phyloP scores from a whole-genome alignment of 306 rosid genomes.

The Acacia melanoxylon region DNA sequence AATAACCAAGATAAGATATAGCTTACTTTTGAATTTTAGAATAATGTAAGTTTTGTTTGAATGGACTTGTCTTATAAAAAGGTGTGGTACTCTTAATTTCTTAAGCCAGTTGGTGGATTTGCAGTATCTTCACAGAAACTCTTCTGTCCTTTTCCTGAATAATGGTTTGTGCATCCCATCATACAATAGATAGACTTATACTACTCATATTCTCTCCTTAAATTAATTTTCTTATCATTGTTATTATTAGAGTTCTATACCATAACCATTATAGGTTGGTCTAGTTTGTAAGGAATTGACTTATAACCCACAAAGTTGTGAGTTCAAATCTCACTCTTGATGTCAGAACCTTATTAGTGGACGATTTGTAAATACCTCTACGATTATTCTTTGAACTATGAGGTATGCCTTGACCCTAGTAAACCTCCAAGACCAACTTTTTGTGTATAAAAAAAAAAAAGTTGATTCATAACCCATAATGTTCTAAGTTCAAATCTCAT shows the following conservation, averaged over 20 bases:
- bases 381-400: too few relatives aligned
- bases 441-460: too few relatives aligned
- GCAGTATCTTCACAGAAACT: constrained; percentile 37
- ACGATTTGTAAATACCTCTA: too few relatives aligned
- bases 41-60: constrained; percentile 37
- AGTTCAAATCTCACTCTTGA: too few relatives aligned
- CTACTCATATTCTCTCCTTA: not conserved
- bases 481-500: too few relatives aligned
- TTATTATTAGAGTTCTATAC: not conserved
- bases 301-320: too few relatives aligned
- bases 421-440: too few relatives aligned
- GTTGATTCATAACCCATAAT: too few relatives aligned
- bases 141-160: constrained; percentile 26
- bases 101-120: constrained; percentile 31
- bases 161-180: constrained; percentile 24
- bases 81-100: constrained; percentile 50
- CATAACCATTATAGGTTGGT: too few relatives aligned
- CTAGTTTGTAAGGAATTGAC: too few relatives aligned
- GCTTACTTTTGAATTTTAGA: constrained; percentile 39
- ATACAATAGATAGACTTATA: constrained; percentile 1
- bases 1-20: constrained; percentile 39
- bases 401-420: too few relatives aligned
- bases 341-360: not conserved
- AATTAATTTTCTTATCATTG: constrained; percentile 1
- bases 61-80: constrained; percentile 54